Conservation (phyloP, 2,329 filamentous ascomycete species). For the Talaromyces sp. region DNA sequence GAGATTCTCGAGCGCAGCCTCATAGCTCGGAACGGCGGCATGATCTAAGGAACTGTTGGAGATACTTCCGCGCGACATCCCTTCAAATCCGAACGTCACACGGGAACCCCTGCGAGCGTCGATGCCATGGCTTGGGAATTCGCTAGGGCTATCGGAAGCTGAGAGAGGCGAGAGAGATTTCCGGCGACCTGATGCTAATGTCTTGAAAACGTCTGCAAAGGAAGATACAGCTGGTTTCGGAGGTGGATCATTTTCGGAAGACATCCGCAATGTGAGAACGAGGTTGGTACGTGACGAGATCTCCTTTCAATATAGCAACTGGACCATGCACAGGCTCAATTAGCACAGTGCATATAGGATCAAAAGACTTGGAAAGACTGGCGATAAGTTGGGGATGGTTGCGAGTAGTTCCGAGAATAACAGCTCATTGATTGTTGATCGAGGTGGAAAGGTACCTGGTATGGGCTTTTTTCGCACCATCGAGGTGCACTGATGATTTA, state of each 20-base stretch:
- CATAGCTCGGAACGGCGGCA: conserved; percentile 37
- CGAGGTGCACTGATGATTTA: neutral
- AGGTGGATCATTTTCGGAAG: conserved; percentile 41
- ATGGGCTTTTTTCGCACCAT: conserved; percentile 15
- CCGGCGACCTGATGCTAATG: conserved; percentile 38
- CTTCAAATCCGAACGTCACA: conserved; percentile 35
- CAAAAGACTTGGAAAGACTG: neutral
- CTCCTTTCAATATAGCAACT: conserved; percentile 3
- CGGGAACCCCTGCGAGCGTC: conserved; percentile 35
- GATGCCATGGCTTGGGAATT: conserved; percentile 27
- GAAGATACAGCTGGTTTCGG: conserved; percentile 37
- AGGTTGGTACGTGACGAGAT: conserved; percentile 12
- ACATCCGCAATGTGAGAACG: conserved; percentile 34
- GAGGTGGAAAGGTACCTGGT: neutral
- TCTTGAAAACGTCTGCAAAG: conserved; percentile 44
- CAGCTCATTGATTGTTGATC: neutral
- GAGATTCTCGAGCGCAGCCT: conserved; percentile 35
- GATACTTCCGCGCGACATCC: conserved; percentile 42
- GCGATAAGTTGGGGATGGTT: neutral
- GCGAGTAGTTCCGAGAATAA: neutral
- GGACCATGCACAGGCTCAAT: conserved; percentile 1
- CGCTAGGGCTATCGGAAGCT: conserved; percentile 29
- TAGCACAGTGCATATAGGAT: neutral
- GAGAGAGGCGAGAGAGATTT: conserved; percentile 39
- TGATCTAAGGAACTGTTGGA: conserved; percentile 38